A percentile compares a stretch with the other conserved stretches of the same genome.
These are phyloP conservation scores for Solanum commersonii DNA, from an alignment of 257 asterid genomes.

Conservation along the genomic window DNA sequence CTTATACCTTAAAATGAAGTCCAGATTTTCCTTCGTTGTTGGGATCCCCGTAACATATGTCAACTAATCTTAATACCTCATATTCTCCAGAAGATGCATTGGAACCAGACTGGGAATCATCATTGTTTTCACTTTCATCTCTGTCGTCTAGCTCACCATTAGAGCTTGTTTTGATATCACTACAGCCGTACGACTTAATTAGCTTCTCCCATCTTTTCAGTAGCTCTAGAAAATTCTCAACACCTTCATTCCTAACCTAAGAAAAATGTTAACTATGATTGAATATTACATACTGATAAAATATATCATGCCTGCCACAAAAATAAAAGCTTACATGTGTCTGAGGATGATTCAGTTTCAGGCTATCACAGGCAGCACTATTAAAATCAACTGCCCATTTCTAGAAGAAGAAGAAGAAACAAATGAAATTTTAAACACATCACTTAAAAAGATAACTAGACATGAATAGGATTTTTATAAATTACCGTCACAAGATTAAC, in stretches of 20 bases:
- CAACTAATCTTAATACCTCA: slow-evolving; percentile 53
- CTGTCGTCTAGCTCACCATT: slow-evolving; percentile 17
- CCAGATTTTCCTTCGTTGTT: slow-evolving; percentile 34
- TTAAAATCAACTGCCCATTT: slow-evolving; percentile 86
- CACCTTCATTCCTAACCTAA: slow-evolving; percentile 78
- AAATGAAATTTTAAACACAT: background rate
- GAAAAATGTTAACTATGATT: slow-evolving; percentile 9
- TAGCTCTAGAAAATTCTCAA: slow-evolving; percentile 69
- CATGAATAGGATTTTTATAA: background rate
- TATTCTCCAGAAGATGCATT: slow-evolving; percentile 36
- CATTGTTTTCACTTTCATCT: slow-evolving; percentile 18
- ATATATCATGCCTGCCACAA: background rate
- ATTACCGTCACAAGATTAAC: slow-evolving; percentile 61
- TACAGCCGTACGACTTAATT: slow-evolving; percentile 32
- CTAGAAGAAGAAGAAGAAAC: slow-evolving; percentile 19
- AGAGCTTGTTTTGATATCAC: slow-evolving; percentile 25
- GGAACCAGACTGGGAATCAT: slow-evolving; percentile 6
- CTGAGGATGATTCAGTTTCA: slow-evolving; percentile 85
- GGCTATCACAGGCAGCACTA: slow-evolving; percentile 72
- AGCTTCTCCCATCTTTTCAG: slow-evolving; percentile 64
- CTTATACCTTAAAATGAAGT: slow-evolving; percentile 60
- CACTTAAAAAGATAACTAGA: background rate
- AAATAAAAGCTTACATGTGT: slow-evolving; percentile 38
- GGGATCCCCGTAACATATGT: slow-evolving; percentile 78
- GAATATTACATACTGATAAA: background rate